Percentiles rank a stretch among this genome's conserved stretches.
phyloP scores from a whole-genome alignment of 1,284 basidiomycete genomes.

The Vanrija sp. region DNA sequence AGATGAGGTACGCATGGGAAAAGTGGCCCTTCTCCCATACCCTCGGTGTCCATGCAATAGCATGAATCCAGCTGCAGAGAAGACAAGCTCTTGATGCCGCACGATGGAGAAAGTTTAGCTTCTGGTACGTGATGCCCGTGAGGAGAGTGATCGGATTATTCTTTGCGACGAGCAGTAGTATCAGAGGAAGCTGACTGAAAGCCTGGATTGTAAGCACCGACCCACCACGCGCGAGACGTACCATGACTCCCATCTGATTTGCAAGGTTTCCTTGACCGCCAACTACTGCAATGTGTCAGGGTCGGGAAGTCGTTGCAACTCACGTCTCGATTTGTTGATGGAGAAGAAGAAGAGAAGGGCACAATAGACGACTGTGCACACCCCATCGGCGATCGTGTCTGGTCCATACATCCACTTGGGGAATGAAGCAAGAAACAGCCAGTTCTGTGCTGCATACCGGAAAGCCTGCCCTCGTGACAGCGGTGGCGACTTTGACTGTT shows the following conservation, averaged over 20 bases:
- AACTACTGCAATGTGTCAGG: neutral
- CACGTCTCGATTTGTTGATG: conserved; percentile 17
- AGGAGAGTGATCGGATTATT: conserved; percentile 47
- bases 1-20: conserved; percentile 20
- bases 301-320: neutral
- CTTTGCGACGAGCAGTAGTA: conserved; percentile 47
- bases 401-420: conserved; percentile 32
- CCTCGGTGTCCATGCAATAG: conserved; percentile 25
- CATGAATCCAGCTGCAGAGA: conserved; percentile 40
- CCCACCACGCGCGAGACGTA: conserved; percentile 3
- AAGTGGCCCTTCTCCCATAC: conserved; percentile 20
- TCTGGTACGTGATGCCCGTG: conserved; percentile 49
- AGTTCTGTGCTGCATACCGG: neutral
- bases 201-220: conserved; percentile 20
- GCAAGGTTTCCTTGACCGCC: conserved; percentile 16
- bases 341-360: conserved; percentile 8
- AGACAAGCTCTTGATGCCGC: conserved; percentile 42
- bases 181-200: conserved; percentile 42
- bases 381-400: conserved; percentile 25
- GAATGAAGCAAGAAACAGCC: conserved; percentile 10
- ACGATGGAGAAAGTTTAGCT: conserved; percentile 51
- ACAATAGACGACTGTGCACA: conserved; percentile 24
- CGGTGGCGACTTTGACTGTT: too few species aligned
- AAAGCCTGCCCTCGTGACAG: too few species aligned
- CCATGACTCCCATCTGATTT: conserved; percentile 31